Evolutionary conservation across 2,329 filamentous ascomycete species (phyloP), one percentile per base, ranked within the genome.

Genomic region (Diplodia mutila): DNA sequence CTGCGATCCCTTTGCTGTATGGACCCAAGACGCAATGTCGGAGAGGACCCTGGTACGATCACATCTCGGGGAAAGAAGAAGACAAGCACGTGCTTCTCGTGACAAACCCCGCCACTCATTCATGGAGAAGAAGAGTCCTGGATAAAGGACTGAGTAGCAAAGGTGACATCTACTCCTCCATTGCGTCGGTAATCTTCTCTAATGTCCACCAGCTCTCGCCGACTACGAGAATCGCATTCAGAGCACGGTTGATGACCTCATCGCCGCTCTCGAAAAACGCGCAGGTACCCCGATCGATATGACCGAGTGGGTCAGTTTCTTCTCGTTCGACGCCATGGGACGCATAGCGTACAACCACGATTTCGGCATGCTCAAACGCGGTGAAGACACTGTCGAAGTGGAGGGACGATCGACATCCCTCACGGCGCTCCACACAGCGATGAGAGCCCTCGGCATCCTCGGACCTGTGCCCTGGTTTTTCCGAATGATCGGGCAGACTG

Each of bases 281-380:
- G 69, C 69, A 3, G 64, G 64, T 3, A 23, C 71, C 2, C 66
- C 2, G 67, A 67, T 78, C 1, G 68, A 76, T 9, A 74, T 76
- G n/a, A 76, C 74, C 1, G 69, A 75, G 53, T 78, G 76, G 77
- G 66, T 75, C 29, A 75, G 79, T 54, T 83, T 77, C 70, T 78
- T 83, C 68, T 78, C 79, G 59, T 81, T 85, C 67, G 84, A 85
- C 68, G 77, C 85, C 27, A 84, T 85, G 79, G 81, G 81, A 8
- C 81, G 84, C 65, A 71, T 83, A n/a, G 77, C 75, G 4, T 80
- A 81, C 67, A 80, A 75, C 23, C 77, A 79, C 66, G 74, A 77
- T 49, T 81, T 83, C 70, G 73, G 74, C 27, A 80, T 81, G 75
- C 71, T 80, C 18, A 69, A 71, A 46, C 69, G 42, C 8, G 74